A percentile compares a stretch with the other conserved stretches of the same genome.
These are phyloP conservation scores for Myochromella boudieri DNA, from an alignment of 768 basidiomycete species.

Conservation along the genomic window DNA sequence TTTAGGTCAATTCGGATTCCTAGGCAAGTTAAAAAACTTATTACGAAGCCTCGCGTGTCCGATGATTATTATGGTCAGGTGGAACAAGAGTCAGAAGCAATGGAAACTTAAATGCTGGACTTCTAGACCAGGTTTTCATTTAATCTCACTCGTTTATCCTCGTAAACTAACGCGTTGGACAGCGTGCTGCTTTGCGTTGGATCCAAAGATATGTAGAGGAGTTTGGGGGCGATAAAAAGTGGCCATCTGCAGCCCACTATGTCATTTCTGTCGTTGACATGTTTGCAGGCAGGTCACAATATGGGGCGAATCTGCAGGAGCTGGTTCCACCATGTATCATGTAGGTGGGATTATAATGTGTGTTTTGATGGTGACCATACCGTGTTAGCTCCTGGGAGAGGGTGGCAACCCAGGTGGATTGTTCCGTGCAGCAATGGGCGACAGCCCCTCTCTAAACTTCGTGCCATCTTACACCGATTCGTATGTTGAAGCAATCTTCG, in stretches of 20 bases:
- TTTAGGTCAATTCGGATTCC: conserved; percentile 40
- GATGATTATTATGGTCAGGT: conserved; percentile 18
- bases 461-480: conserved; percentile 30
- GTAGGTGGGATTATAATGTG: conserved; percentile 18
- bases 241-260: neutral
- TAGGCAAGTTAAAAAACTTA: conserved; percentile 24
- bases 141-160: neutral
- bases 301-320: conserved; percentile 43
- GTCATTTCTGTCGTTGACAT: neutral
- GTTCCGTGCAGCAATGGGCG: conserved; percentile 42
- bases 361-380: neutral
- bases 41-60: neutral
- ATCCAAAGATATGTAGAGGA: conserved; percentile 33
- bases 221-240: conserved; percentile 39
- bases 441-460: conserved; percentile 41
- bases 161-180: neutral
- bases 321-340: conserved; percentile 42
- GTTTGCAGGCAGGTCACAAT: conserved; percentile 35
- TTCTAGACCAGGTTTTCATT: conserved; percentile 36
- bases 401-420: conserved; percentile 36
- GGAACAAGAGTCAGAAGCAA: conserved; percentile 30
- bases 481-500: conserved; percentile 34
- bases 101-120: conserved; percentile 36
- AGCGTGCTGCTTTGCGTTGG: conserved; percentile 38
- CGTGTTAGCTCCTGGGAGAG: conserved; percentile 34